Base-by-base conservation (phyloP, 2,329 filamentous ascomycete species). In the Monilinia fructicola region DNA sequence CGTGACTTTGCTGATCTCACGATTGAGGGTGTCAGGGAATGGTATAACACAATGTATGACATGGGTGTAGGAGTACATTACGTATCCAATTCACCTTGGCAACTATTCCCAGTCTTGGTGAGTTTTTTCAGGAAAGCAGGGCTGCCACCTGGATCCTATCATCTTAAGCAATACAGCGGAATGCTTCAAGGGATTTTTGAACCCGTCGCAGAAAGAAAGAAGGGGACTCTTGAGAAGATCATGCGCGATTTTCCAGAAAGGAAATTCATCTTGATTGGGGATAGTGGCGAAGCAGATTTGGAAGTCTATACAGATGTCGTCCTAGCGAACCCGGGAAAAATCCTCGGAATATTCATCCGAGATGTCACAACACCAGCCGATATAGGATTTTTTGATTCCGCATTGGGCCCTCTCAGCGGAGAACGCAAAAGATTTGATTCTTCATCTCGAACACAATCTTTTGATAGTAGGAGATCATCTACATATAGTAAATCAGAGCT, bases 41-140 rank as follows among this genome's bases (percentile, higher is more conserved):
- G 95, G 94, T 99, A 98, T 76, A 87, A 82, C 46, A 83, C 83
- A 26, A 83, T 99, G 79, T 84, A 90, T 50, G 82, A 87, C 26
- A 87, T 94, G 80, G 93, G 93, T 23, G 94, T 98, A 31, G 87
- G 88, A 73, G 85, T 99, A 63, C 96, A 99, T 76, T 99, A 99
- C 77, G 96, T 97, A 71, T 99, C 95, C n/a, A 99, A 99, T 78
- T 96, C 94, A 61, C 95, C 95, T 0, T 99, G 96, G 96, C 96
- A 99, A 77, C 84, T 99, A 9, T 99, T 92, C 73, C 95, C 95
- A 0, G 87, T 98, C 2, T 81, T 99, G 14, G 90, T 91, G 6
- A 92, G 86, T 64, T 99, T 90, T 76, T 96, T 98, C 77, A 87
- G 88, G 70, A 79, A 90, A 52, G 90, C 91, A 9, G 90, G 90